These are phyloP conservation scores for Cokeromyces recurvatus DNA, from an alignment of 371 early-diverging fungal genomes.

Conservation along the genomic window DNA sequence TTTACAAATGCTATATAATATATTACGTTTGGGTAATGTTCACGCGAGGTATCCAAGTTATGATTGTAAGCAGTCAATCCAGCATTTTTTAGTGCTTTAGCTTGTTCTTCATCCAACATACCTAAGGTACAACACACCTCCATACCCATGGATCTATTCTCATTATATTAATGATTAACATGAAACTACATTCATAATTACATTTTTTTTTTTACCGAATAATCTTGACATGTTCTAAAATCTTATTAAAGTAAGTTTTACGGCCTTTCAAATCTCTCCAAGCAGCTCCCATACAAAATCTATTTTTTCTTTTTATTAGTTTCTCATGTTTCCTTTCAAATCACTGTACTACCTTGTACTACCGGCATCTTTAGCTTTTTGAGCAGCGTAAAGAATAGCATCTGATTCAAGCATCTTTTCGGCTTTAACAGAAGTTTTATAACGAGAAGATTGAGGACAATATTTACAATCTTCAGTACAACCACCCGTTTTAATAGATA, in stretches of 20 bases:
- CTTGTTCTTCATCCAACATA: slow-evolving; percentile 78
- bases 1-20: too few species aligned
- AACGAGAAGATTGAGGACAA: slow-evolving; percentile 79
- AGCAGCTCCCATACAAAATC: slow-evolving; percentile 84
- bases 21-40: slow-evolving; percentile 83
- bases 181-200: too few species aligned
- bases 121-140: slow-evolving; percentile 89
- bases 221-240: slow-evolving; percentile 71
- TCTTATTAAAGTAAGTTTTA: slow-evolving; percentile 81
- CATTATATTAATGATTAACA: neutral
- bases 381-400: slow-evolving; percentile 72
- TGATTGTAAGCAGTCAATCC: slow-evolving; percentile 91
- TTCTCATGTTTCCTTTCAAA: slow-evolving; percentile 1
- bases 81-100: slow-evolving; percentile 74
- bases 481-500: slow-evolving; percentile 88
- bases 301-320: slow-evolving; percentile 12
- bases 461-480: slow-evolving; percentile 87
- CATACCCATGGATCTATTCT: slow-evolving; percentile 80
- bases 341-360: slow-evolving; percentile 48
- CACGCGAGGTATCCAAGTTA: slow-evolving; percentile 83
- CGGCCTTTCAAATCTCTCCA: slow-evolving; percentile 84
- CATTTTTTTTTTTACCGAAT: slow-evolving; percentile 61
- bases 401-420: slow-evolving; percentile 70
- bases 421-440: slow-evolving; percentile 72
- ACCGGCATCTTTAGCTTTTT: slow-evolving; percentile 79